Conservation (phyloP, 345 rosid species). For the Aquilaria malaccensis region DNA sequence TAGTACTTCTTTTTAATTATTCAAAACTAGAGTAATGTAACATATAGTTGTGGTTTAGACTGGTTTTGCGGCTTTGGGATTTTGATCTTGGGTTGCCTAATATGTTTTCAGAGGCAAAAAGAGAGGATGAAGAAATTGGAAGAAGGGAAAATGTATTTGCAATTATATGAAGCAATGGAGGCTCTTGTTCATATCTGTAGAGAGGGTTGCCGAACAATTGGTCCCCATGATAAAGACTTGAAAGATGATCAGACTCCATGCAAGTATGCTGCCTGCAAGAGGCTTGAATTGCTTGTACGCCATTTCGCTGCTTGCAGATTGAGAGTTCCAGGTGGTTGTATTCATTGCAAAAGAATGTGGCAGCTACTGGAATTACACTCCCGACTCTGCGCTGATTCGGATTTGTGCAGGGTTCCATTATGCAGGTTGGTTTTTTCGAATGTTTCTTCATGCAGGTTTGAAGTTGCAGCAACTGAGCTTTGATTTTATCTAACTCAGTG, state of each 20-base stretch:
- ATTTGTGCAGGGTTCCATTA: constrained; percentile 69
- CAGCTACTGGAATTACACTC: constrained; percentile 80
- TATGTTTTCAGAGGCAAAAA: constrained; percentile 34
- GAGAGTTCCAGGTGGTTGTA: constrained; percentile 76
- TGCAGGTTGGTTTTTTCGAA: constrained; percentile 40
- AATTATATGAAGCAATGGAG: constrained; percentile 84
- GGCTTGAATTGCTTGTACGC: constrained; percentile 65
- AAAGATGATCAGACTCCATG: constrained; percentile 46
- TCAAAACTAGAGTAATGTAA: too few species aligned
- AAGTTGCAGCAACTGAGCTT: not conserved
- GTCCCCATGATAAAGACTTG: constrained; percentile 73
- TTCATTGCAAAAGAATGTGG: constrained; percentile 96
- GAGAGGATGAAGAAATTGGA: constrained; percentile 43
- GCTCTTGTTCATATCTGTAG: constrained; percentile 90
- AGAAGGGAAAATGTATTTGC: constrained; percentile 59
- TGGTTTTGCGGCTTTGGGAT: not conserved
- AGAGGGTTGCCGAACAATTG: constrained; percentile 86
- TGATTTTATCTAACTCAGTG: not conserved
- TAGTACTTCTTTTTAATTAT: too few species aligned
- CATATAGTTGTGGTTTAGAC: too few species aligned
- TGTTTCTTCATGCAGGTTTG: not conserved
- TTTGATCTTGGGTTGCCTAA: not conserved
- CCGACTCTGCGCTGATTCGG: constrained; percentile 61
- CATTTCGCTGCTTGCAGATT: constrained; percentile 77
- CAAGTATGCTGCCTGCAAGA: constrained; percentile 64